Conservation (phyloP, 2,329 filamentous ascomycete genomes). For the Sclerotinia trifoliorum region DNA sequence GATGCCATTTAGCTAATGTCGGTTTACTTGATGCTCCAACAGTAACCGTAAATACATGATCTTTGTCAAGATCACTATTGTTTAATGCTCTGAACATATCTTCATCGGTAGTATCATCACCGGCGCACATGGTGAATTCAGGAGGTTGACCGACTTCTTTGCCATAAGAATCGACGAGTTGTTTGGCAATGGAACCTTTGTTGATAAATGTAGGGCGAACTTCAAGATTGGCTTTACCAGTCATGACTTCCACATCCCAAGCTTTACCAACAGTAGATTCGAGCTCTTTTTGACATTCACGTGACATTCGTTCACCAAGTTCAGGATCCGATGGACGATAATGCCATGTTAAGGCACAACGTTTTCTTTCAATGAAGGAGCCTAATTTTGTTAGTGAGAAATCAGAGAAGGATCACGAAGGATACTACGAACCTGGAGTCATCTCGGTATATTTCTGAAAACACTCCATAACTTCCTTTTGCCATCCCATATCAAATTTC, state of each 20-base stretch:
- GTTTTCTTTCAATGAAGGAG: slow-evolving; percentile 91
- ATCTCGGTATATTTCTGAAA: slow-evolving; percentile 88
- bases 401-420: not conserved
- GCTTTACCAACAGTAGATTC: slow-evolving; percentile 71
- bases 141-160: slow-evolving; percentile 56
- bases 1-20: slow-evolving; percentile 85
- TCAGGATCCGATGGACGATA: slow-evolving; percentile 90
- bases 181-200: slow-evolving; percentile 92
- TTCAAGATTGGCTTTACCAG: slow-evolving; percentile 93
- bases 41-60: slow-evolving; percentile 85
- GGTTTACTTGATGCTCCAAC: slow-evolving; percentile 90
- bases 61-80: slow-evolving; percentile 52
- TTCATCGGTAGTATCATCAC: slow-evolving; percentile 97
- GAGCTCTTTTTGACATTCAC: slow-evolving; percentile 78
- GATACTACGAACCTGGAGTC: slow-evolving; percentile 64
- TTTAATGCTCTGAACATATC: slow-evolving; percentile 89
- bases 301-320: slow-evolving; percentile 75
- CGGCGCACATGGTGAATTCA: slow-evolving; percentile 86
- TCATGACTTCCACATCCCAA: slow-evolving; percentile 95
- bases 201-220: slow-evolving; percentile 97
- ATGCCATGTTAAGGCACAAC: slow-evolving; percentile 94
- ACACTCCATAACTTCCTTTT: slow-evolving; percentile 75
- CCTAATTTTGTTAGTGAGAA: slow-evolving; percentile 48
- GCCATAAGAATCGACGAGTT: slow-evolving; percentile 71
- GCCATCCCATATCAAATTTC: slow-evolving; percentile 88